These are phyloP conservation scores for Talaromyces adpressus DNA, from an alignment of 495 filamentous ascomycete species.

Conservation along the genomic window DNA sequence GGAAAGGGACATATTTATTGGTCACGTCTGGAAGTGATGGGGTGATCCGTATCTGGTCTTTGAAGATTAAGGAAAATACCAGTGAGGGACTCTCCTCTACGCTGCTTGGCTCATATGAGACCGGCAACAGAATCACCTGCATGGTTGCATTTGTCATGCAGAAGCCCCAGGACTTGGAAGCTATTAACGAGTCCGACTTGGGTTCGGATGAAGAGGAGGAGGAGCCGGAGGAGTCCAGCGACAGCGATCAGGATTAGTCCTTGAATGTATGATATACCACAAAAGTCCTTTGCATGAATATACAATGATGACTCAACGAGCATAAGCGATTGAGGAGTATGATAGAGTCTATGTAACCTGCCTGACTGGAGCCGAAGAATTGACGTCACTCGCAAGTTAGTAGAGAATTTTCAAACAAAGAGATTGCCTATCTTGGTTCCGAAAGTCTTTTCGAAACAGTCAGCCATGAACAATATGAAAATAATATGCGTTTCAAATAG, in stretches of 20 bases:
- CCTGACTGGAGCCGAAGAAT: background rate
- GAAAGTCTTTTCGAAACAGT: background rate
- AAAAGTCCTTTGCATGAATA: background rate
- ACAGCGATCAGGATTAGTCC: conserved; percentile 34
- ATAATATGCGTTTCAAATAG: background rate
- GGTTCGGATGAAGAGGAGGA: conserved; percentile 21
- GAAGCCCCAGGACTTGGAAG: conserved; percentile 21
- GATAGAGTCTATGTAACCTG: background rate
- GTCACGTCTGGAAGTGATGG: conserved; percentile 80
- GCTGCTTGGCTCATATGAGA: conserved; percentile 73
- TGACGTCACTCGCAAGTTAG: background rate
- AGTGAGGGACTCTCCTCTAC: conserved; percentile 13
- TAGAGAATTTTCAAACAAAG: background rate
- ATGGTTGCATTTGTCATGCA: conserved; percentile 78
- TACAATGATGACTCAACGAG: background rate
- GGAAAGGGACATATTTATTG: conserved; percentile 45
- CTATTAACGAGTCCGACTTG: conserved; percentile 3
- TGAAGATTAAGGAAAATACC: conserved; percentile 22
- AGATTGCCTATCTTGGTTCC: background rate
- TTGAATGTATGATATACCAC: background rate
- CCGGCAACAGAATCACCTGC: conserved; percentile 85
- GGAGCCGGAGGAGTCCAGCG: conserved; percentile 30
- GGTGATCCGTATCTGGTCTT: conserved; percentile 64
- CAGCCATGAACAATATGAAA: background rate
- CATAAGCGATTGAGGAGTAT: background rate